Base-by-base conservation (phyloP, 1,284 basidiomycete species). In the Schizophyllum amplum region DNA sequence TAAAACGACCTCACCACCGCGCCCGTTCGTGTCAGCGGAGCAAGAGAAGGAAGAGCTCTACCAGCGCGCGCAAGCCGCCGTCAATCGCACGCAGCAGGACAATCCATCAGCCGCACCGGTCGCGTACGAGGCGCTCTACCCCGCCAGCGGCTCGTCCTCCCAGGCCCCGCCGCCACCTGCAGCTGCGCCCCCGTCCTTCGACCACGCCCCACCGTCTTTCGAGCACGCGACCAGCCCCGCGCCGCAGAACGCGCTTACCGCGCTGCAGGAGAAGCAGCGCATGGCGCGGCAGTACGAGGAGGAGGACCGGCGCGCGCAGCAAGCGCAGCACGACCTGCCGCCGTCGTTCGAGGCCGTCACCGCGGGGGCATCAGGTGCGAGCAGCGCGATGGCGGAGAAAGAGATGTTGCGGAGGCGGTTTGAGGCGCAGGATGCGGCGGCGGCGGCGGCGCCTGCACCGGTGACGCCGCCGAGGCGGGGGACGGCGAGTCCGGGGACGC, bases 1-100 rank as follows among this genome's bases (percentile, higher is more conserved):
- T 15, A 53, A 60, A 25, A 46, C 54, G 23, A 24, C 64, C 42
- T 9, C 67, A 2, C 57, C 62, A 11, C 65, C 71, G 3, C 79
- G 76, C 22, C 75, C 77, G 24, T 81, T 80, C 61, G 59, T 66
- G 49, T 74, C 72, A 20, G 78, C 77, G 3, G 77, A 77, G 51
- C 70, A 78, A 60, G 78, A 74, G 69, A 90, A 90, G 65, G 84
- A 80, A 4, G 83, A 83, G 27, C 66, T 90, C 57, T 91, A 88
- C 64, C 76, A 86, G 47, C 79, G 87, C 53, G 89, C 88, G 0
- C 86, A 81, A 65, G 74, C 72, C 51, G 87, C 88, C 3, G 89
- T 90, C 5, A 79, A 81, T 52, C 77, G 81, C 25, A 70, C 72
- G 0, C 77, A 79, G 55, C 33, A 42, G 57, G 9, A 47, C 50